These are phyloP conservation scores for Paramecium sonneborni DNA, from an alignment of 73 alveolate genomes.

Conservation along the genomic window DNA sequence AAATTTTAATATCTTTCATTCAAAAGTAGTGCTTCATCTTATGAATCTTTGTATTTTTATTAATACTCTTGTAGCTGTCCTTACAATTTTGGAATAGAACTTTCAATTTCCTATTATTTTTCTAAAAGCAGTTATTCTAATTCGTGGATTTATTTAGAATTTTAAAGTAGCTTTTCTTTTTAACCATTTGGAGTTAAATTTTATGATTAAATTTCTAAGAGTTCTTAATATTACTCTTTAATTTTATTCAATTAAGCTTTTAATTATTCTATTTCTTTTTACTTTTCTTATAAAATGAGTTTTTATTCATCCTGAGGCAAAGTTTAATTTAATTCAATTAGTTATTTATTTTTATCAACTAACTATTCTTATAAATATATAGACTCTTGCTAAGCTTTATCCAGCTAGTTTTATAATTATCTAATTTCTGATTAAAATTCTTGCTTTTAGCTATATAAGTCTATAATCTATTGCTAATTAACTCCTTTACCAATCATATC, in stretches of 20 bases:
- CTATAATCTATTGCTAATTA: neutral
- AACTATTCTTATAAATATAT: neutral
- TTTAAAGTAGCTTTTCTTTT: neutral
- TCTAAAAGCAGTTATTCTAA: neutral
- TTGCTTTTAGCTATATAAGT: neutral
- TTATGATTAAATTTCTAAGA: neutral
- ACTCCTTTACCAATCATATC: neutral
- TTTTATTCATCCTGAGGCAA: neutral
- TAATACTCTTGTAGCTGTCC: neutral
- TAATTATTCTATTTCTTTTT: neutral
- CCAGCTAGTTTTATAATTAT: neutral
- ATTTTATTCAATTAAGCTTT: neutral
- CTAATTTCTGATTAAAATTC: neutral
- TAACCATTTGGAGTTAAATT: slow-evolving; percentile 22
- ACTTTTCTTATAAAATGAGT: neutral
- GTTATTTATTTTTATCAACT: neutral
- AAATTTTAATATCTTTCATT: neutral
- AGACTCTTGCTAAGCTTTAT: neutral
- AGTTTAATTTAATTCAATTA: neutral
- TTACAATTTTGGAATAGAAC: neutral
- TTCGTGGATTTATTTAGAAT: neutral
- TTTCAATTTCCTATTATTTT: neutral
- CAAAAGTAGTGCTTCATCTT: neutral
- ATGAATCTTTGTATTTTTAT: neutral
- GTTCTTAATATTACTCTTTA: neutral